Conservation (phyloP, 2,329 filamentous ascomycete genomes). For the Torrubiella hemipterigena region DNA sequence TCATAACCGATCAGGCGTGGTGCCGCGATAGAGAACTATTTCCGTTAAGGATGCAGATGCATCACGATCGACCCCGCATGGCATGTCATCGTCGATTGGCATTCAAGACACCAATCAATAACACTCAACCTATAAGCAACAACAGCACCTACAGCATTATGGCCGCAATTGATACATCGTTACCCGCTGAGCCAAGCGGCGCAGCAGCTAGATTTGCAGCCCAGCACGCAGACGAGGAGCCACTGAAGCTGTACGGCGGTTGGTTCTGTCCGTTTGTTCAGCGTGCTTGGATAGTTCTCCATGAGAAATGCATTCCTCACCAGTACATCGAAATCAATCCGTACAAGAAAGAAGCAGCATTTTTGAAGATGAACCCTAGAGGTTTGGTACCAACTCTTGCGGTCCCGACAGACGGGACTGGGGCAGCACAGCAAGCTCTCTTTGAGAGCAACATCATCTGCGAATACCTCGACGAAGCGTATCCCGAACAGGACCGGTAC, state of each 20-base stretch:
- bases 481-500: conserved; percentile 29
- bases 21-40: too few relatives aligned
- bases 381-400: conserved; percentile 63
- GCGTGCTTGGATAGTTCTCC: conserved; percentile 59
- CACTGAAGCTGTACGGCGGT: conserved; percentile 56
- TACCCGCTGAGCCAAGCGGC: conserved; percentile 34
- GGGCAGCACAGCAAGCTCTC: conserved; percentile 39
- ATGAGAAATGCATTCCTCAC: conserved; percentile 62
- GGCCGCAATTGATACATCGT: conserved; percentile 34
- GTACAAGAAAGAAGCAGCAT: conserved; percentile 57
- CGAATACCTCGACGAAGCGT: conserved; percentile 67
- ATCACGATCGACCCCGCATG: too few relatives aligned
- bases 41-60: too few relatives aligned
- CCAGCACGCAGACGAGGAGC: conserved; percentile 31
- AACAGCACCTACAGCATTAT: conserved; percentile 16
- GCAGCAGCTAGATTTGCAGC: conserved; percentile 34
- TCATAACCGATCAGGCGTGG: too few relatives aligned
- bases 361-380: conserved; percentile 61
- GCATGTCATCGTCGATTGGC: too few relatives aligned
- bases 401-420: conserved; percentile 22
- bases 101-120: too few relatives aligned
- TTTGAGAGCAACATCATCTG: conserved; percentile 64
- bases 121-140: too few relatives aligned
- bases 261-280: conserved; percentile 69
- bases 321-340: conserved; percentile 72